These are phyloP conservation scores for Cladosporium colombiae DNA, from an alignment of 2,329 filamentous ascomycete species.

Conservation along the genomic window DNA sequence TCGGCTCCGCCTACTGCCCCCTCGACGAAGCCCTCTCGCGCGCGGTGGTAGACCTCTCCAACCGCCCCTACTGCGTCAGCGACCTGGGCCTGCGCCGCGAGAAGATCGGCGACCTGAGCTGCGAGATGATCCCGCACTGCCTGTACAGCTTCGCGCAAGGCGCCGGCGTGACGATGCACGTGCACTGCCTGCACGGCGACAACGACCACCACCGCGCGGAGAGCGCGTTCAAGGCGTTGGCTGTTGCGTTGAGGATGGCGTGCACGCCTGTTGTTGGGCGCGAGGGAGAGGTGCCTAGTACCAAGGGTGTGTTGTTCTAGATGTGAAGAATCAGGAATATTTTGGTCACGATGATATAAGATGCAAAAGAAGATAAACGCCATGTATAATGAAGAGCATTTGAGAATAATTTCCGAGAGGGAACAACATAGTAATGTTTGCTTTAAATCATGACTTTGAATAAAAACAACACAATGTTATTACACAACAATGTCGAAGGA, in stretches of 20 bases:
- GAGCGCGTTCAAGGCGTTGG: constrained; percentile 95
- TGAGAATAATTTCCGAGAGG: background rate
- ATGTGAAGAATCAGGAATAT: background rate
- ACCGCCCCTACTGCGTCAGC: constrained; percentile 82
- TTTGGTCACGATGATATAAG: background rate
- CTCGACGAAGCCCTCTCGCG: constrained; percentile 93
- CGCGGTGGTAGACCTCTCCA: constrained; percentile 92
- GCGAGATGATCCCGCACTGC: constrained; percentile 97
- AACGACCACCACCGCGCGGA: constrained; percentile 97
- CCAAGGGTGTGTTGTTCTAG: constrained; percentile 79
- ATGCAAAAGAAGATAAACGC: constrained; percentile 6
- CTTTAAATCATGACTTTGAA: background rate
- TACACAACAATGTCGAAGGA: background rate
- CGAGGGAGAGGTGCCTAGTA: constrained; percentile 92
- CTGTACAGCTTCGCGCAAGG: constrained; percentile 91
- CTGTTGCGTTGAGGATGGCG: constrained; percentile 78
- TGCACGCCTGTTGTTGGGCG: constrained; percentile 73
- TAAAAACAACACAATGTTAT: constrained; percentile 8
- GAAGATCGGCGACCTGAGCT: constrained; percentile 89
- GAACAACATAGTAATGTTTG: background rate
- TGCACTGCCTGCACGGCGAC: constrained; percentile 84
- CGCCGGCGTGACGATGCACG: constrained; percentile 88
- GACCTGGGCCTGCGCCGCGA: constrained; percentile 84
- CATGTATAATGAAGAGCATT: background rate
- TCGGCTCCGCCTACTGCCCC: constrained; percentile 88